Evolutionary conservation across 768 basidiomycete species (phyloP), one percentile per base, ranked within the genome.

Genomic region (Gyrodon lividus): DNA sequence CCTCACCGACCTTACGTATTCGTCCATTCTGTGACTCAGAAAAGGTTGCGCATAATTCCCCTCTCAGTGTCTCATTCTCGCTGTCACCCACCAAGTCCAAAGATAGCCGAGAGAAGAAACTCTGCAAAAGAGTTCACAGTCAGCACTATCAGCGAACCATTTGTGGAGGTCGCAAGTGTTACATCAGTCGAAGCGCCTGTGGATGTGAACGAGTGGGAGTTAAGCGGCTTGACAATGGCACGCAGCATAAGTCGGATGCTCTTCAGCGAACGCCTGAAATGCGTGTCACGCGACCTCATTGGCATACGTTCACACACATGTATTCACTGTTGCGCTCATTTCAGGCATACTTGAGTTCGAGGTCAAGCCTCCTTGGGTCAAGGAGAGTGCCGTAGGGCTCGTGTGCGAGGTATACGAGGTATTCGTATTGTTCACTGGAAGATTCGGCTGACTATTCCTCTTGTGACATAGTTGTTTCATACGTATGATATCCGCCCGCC

Each of bases 101-200:
- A 62, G 85, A 89, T 61, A 85, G 83, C 16, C 74, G 80, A 43
- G 74, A 77, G 52, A 90, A 90, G 55, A 85, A 89, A 55, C 66
- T 78, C 72, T 0, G 85, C 80, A 14, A 83, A 81, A 54, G 75
- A 86, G 61, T 92, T 91, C 66, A 83, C 82, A 7, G 79, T 85
- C 44, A 86, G 81, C 59, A 81, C 87, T 46, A 81, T 92, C 58
- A 86, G 83, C 49, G 85, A 89, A 64, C 69, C 80, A 0, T 80
- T 84, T 57, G 68, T 75, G 43, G 79, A 83, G 58, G 77, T 79
- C 3, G 81, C 80, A 7, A 84, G 85, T 60, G 66, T 69, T 43
- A 72, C 76, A n/a, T 73, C 80, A 7, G 73, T 81, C 20, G 81
- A 85, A 50, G 74, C 80, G 14, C 82, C 82, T 38, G 71, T 71